These are phyloP conservation scores for Aspergillus tubingensis DNA, from an alignment of 2,329 filamentous ascomycete genomes.

Conservation along the genomic window DNA sequence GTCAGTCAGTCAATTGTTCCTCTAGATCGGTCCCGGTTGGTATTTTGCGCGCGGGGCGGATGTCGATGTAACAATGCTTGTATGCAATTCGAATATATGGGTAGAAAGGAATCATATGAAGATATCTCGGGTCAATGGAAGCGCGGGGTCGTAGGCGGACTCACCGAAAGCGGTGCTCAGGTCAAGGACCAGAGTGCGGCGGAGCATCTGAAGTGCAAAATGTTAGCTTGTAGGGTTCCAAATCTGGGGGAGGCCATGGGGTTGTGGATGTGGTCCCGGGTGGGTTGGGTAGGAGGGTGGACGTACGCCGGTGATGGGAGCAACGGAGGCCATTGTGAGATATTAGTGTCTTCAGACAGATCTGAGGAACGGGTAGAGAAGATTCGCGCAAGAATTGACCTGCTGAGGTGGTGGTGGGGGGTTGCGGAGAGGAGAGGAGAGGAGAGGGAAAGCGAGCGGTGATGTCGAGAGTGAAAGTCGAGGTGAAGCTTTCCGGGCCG, in stretches of 20 bases:
- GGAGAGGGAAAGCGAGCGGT: conserved; percentile 20
- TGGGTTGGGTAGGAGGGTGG: not conserved
- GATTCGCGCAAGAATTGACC: conserved; percentile 23
- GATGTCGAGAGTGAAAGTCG: conserved; percentile 30
- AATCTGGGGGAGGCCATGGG: not conserved
- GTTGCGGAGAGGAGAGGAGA: conserved; percentile 25
- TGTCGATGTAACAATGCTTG: not conserved
- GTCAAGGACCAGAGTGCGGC: conserved; percentile 66
- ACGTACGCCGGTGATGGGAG: conserved; percentile 52
- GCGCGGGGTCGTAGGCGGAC: conserved; percentile 31
- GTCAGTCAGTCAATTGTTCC: not conserved
- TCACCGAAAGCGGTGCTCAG: conserved; percentile 66
- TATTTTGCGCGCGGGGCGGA: conserved; percentile 13
- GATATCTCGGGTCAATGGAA: not conserved
- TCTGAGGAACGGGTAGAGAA: conserved; percentile 11
- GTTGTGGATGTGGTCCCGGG: conserved; percentile 8
- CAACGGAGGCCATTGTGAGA: conserved; percentile 45
- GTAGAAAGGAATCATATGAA: not conserved
- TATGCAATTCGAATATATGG: not conserved
- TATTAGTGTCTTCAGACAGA: conserved; percentile 11
- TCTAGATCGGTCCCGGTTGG: conserved; percentile 6
- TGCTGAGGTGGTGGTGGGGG: conserved; percentile 25
- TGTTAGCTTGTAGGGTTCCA: conserved; percentile 18
- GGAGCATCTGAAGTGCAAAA: conserved; percentile 58
- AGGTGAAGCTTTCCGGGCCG: conserved; percentile 40